Evolutionary conservation across 2,329 filamentous ascomycete species (phyloP).

Genomic region (Sphaerulina musiva): DNA sequence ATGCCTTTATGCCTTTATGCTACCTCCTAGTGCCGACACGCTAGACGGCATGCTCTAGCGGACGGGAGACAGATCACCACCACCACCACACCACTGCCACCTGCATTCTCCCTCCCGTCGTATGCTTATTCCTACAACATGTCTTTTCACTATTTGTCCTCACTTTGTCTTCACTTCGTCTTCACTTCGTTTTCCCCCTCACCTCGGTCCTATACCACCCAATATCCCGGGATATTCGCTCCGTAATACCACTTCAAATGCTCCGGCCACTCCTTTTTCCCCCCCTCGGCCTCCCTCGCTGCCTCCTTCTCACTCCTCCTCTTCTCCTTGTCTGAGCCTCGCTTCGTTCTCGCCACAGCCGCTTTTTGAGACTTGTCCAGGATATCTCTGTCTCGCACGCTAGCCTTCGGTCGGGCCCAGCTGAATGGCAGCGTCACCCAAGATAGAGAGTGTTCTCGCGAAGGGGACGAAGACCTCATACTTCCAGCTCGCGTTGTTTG

Average conservation of each 20-base stretch:
- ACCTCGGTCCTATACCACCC: neutral
- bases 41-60: too few species aligned
- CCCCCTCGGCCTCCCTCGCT: neutral
- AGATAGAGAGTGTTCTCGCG: neutral
- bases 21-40: too few species aligned
- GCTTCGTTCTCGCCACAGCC: neutral
- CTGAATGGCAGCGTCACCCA: neutral
- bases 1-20: too few species aligned
- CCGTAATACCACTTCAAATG: constrained; percentile 5
- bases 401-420: neutral
- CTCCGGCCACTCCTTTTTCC: constrained; percentile 1
- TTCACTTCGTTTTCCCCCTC: too few species aligned
- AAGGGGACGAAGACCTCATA: constrained; percentile 1
- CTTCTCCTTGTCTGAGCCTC: neutral
- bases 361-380: constrained; percentile 1
- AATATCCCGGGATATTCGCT: neutral
- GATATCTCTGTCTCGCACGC: neutral
- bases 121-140: neutral
- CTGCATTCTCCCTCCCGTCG: too few species aligned
- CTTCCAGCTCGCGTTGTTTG: neutral
- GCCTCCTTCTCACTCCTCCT: constrained; percentile 3
- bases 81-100: too few species aligned
- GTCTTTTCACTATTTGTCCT: neutral
- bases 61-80: too few species aligned
- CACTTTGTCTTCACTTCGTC: too few species aligned